These are phyloP conservation scores for Boletellus deceptivus DNA, from an alignment of 1,284 basidiomycete genomes.

Conservation along the genomic window DNA sequence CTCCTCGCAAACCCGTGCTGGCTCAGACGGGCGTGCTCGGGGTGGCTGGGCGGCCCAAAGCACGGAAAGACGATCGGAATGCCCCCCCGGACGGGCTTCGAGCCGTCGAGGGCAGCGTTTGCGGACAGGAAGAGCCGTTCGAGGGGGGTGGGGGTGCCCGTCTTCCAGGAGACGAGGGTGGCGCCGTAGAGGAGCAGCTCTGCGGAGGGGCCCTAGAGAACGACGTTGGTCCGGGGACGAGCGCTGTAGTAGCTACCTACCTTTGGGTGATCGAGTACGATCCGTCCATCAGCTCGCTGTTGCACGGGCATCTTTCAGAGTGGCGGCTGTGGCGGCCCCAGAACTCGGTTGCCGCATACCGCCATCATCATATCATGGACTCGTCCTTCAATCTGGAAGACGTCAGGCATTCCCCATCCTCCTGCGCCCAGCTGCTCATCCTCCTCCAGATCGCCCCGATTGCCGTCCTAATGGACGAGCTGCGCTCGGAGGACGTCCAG, in stretches of 20 bases:
- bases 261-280: constrained; percentile 54
- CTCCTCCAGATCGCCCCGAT: constrained; percentile 71
- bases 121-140: constrained; percentile 79
- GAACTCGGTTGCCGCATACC: not conserved
- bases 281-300: constrained; percentile 35
- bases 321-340: constrained; percentile 22
- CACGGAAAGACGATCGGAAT: constrained; percentile 85
- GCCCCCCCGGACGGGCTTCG: constrained; percentile 76
- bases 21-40: constrained; percentile 66
- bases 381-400: constrained; percentile 57
- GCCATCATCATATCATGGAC: constrained; percentile 50
- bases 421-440: constrained; percentile 18
- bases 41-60: constrained; percentile 76
- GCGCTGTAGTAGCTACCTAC: constrained; percentile 29
- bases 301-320: constrained; percentile 51
- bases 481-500: constrained; percentile 93
- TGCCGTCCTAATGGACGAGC: constrained; percentile 91
- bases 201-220: constrained; percentile 60
- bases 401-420: constrained; percentile 36
- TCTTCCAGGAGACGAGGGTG: constrained; percentile 78
- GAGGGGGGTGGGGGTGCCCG: constrained; percentile 36
- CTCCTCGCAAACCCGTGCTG: constrained; percentile 88
- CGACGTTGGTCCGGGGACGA: too few species aligned
- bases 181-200: constrained; percentile 81
- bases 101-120: constrained; percentile 73